Evolutionary conservation across 1,284 basidiomycete species (phyloP), one percentile per base, ranked within the genome.

Genomic region (Pholiota adiposa): DNA sequence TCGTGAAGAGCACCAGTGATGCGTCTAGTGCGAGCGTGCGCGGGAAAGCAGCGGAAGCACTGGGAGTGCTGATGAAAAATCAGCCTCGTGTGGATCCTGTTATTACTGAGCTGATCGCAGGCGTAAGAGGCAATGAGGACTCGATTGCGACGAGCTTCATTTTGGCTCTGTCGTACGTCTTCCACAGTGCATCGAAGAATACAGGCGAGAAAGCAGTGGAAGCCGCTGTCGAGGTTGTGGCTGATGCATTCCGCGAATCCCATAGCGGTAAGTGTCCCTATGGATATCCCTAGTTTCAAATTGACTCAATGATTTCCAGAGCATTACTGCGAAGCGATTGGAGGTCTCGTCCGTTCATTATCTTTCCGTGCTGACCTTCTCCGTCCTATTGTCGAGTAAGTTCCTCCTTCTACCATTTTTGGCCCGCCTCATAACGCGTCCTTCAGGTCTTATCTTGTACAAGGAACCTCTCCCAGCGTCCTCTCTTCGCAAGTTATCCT

Each of bases 1-100:
- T 99, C 72, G 92, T 98, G 75, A 99, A 99, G 77, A 94, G 94
- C 38, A 85, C 93, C 0, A 85, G 89, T 60, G 97, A 99, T 73
- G 77, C 90, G 0, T 84, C 90, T 1, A 93, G 92, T 65, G 78
- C 84, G 2, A 88, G 86, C 18, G 95, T 99, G 27, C 88, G 97
- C 53, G 89, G 79, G 61, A 88, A 87, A 55, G 96, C 96, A 0
- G 94, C 89, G 0, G 82, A 88, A 29, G 96, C 93, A 27, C 82
- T 99, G 0, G 96, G 96, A 21, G 85, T 89, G n/a, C 80, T 99
- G 71, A 98, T 99, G 96, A 88, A 86, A 67, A 89, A 88, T 71
- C 95, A 97, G 69, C 87, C 93, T 2, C 79, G 93, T 59, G 88
- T 93, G 33, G 91, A 94, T 70, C 92, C 94, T 0, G 89, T 98